phyloP scores from a whole-genome alignment of 2,329 filamentous ascomycete species.

The Colletotrichum ledebouriae region DNA sequence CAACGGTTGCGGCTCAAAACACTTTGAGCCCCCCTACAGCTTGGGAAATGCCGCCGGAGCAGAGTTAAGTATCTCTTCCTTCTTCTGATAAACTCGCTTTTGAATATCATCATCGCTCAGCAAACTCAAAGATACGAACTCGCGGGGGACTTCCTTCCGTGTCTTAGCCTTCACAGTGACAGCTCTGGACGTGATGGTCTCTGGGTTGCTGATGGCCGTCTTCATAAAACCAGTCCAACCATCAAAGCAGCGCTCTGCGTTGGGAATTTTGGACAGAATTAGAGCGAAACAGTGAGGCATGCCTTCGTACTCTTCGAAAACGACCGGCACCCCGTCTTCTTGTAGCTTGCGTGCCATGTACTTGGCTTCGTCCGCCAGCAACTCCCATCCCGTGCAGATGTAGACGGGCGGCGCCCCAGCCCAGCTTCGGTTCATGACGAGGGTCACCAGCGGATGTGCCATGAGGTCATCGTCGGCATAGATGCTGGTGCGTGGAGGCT shows the following conservation, averaged over 20 bases:
- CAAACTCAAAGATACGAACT: slow-evolving; percentile 58
- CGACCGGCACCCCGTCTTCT: slow-evolving; percentile 69
- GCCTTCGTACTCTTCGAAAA: slow-evolving; percentile 80
- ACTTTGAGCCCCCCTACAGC: slow-evolving; percentile 44
- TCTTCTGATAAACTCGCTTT: slow-evolving; percentile 52
- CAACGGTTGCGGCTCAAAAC: not conserved
- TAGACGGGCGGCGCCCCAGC: slow-evolving; percentile 73
- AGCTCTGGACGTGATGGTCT: slow-evolving; percentile 55
- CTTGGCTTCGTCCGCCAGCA: slow-evolving; percentile 76
- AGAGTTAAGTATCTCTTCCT: slow-evolving; percentile 41
- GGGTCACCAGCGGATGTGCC: slow-evolving; percentile 76
- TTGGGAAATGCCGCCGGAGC: slow-evolving; percentile 48
- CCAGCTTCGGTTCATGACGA: slow-evolving; percentile 73
- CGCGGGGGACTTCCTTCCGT: slow-evolving; percentile 61
- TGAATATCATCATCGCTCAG: slow-evolving; percentile 59
- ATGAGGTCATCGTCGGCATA: slow-evolving; percentile 68
- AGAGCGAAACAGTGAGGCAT: slow-evolving; percentile 84
- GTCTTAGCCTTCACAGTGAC: slow-evolving; percentile 64
- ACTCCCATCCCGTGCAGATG: slow-evolving; percentile 78
- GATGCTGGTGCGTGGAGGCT: slow-evolving; percentile 65
- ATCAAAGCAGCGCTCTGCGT: slow-evolving; percentile 65
- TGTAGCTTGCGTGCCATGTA: slow-evolving; percentile 70
- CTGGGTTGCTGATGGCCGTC: slow-evolving; percentile 53
- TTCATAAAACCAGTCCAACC: slow-evolving; percentile 70
- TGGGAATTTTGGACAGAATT: slow-evolving; percentile 63